Percentiles rank a stretch among this genome's conserved stretches.
Evolutionary conservation across 768 basidiomycete species (phyloP).

Genomic region (Tubosaeta sp.): DNA sequence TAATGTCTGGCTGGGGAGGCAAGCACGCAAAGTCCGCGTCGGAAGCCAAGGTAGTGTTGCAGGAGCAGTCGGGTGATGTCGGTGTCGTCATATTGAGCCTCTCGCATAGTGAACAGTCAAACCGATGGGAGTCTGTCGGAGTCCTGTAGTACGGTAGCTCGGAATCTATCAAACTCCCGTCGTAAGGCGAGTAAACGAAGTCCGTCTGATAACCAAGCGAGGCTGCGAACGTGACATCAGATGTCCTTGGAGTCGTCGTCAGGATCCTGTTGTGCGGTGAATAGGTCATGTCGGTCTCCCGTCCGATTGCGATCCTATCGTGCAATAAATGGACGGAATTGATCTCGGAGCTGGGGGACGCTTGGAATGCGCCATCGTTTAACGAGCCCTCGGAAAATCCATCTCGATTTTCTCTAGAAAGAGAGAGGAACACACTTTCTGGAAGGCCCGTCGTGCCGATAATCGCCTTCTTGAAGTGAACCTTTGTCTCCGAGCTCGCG

Average conservation of each 20-base stretch:
- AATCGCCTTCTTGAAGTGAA: conserved; percentile 11
- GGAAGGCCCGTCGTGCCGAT: conserved; percentile 12
- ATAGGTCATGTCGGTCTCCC: background rate
- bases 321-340: too few relatives aligned
- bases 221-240: background rate
- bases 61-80: background rate
- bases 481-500: background rate
- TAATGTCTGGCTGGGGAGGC: too few relatives aligned
- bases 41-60: background rate
- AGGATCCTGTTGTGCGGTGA: background rate
- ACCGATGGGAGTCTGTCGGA: background rate
- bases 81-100: background rate
- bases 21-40: too few relatives aligned
- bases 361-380: background rate
- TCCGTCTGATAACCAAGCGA: background rate
- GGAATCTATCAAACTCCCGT: background rate
- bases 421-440: conserved; percentile 8
- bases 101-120: background rate
- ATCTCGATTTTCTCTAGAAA: background rate
- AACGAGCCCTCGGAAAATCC: background rate
- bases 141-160: background rate
- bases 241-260: background rate
- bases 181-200: background rate
- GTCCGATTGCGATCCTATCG: background rate
- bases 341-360: background rate